Evolutionary conservation across 2,329 filamentous ascomycete genomes (phyloP), one percentile per base, ranked within the genome.

Genomic region (Exophiala mesophila): DNA sequence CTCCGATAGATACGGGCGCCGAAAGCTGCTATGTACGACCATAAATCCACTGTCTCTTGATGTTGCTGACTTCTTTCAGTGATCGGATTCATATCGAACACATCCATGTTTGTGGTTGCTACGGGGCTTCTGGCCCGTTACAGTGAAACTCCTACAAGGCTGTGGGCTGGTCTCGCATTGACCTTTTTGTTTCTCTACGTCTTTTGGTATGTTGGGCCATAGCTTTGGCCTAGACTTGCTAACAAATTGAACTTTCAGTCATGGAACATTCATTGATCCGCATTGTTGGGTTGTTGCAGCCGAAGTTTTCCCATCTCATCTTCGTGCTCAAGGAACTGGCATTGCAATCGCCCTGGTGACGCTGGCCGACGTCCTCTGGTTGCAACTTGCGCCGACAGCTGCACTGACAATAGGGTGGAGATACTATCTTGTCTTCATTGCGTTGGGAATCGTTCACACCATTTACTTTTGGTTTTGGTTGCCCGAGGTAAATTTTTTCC

Each of bases 231-330:
- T 28, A 28, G 8, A 8, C 24, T 8, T 28, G 24, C 24, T 28
- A 28, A 28, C 24, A n/a, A 8, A 28, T 8, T n/a, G n/a, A n/a
- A n/a, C n/a, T n/a, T n/a, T 8, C 21, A 44, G 43, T 7, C 34
- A 45, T 24, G 43, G 32, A 5, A 16, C 18, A 3, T 36, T 39
- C 51, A 62, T 70, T 20, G 69, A 72, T 45, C 67, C 67, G 2
- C 70, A 65, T 10, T 67, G 69, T 55, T 72, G 68, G 38, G 57
- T 68, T n/a, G 70, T 69, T 36, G 61, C 66, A n/a, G 19, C 37
- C 31, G 49, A 52, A 39, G 47, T 52, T 39, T 47, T 47, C 26
- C 45, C 45, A n/a, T 39, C 40, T 17, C 40, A 47, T 23, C 39
- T 47, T 21, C 45, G 45, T 31, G 32, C 35, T 9, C 33, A 44